Base-by-base conservation (phyloP, 495 filamentous ascomycete species). In the Pyrenula aspistea region DNA sequence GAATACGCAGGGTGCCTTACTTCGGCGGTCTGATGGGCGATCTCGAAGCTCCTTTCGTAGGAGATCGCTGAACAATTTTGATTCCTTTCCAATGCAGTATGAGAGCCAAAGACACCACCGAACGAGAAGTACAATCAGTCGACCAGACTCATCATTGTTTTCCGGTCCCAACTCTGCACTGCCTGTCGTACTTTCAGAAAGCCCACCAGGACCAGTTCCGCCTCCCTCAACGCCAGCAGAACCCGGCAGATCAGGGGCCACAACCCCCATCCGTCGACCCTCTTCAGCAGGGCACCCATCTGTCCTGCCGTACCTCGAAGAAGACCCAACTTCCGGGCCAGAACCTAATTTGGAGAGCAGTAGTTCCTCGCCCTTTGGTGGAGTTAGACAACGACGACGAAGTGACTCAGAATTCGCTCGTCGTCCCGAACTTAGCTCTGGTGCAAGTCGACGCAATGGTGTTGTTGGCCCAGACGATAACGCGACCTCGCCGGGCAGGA, bases 161-260 rank as follows among this genome's bases (percentile, higher is more conserved):
- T 53, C 49, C 22, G 10, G 20, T 10, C 50, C 50, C 50, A 52
- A 20, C 2, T 65, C 70, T 22, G 71, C 67, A 23, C 59, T 67
- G 24, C 69, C 77, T 52, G 63, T 71, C 21, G 62, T 66, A 2
- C 61, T 79, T 49, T 77, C 79, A 2, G 83, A 85, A 55, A 77
- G 81, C 21, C 78, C 83, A 20, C 73, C 79, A 12, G 85, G 83
- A 20, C 81, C 83, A 24, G 70, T 79, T 55, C 84, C 85, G 24
- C 85, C 85, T 22, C 85, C 85, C 2, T 83, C 84, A 12, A 87
- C 84, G 2, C 84, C 84, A 2, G 84, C 84, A 36, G 84, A 85
- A 51, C 76, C 76, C 10, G 80, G 74, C 1, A 57, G 84, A 21
- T 82, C 80, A 21, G 80, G 77, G 22, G 74, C 73, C 57, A 77